Evolutionary conservation across 768 basidiomycete genomes (phyloP), one percentile per base, ranked within the genome.

Genomic region (Termitomyces sp.): DNA sequence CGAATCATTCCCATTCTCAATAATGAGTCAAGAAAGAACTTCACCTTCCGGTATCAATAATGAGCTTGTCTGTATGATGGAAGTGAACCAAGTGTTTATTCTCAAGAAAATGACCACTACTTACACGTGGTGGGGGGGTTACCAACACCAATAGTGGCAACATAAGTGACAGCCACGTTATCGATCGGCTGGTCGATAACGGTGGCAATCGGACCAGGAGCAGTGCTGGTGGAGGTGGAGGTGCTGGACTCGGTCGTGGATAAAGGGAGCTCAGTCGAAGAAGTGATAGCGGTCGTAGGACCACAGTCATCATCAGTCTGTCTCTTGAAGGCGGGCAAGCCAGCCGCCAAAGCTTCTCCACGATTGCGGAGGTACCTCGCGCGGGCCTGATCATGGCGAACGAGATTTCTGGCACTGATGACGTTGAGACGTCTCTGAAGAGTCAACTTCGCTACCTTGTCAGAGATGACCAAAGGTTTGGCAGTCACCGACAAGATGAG

Each of bases 11-110:
- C 6, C 33, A 39, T 9, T 16, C 5, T 13, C n/a, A n/a, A n/a
- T n/a, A n/a, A n/a, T n/a, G 12, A n/a, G 12, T 7, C 0, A 38
- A 45, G 8, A 28, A 32, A 24, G 36, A 1, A 16, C 20, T 44
- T 46, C 38, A 74, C 74, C 84, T 86, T 70, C 84, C 85, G 3
- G 87, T 87, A 68, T 88, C 87, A 57, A 88, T 73, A 56, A 88
- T 68, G 57, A 90, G 78, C 3, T 67, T 50, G 68, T 83, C 85
- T 88, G 62, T 45, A 50, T 22, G 28, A 4, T 56, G 15, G 36
- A 15, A 36, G n/a, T n/a, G n/a, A n/a, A n/a, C n/a, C n/a, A n/a
- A n/a, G n/a, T n/a, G n/a, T n/a, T n/a, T n/a, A n/a, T n/a, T n/a
- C n/a, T n/a, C n/a, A n/a, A 39, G 8, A 18, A 20, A 45, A 24